Conservation (phyloP, 495 filamentous ascomycete genomes). For the Aspergillus nanangensis region DNA sequence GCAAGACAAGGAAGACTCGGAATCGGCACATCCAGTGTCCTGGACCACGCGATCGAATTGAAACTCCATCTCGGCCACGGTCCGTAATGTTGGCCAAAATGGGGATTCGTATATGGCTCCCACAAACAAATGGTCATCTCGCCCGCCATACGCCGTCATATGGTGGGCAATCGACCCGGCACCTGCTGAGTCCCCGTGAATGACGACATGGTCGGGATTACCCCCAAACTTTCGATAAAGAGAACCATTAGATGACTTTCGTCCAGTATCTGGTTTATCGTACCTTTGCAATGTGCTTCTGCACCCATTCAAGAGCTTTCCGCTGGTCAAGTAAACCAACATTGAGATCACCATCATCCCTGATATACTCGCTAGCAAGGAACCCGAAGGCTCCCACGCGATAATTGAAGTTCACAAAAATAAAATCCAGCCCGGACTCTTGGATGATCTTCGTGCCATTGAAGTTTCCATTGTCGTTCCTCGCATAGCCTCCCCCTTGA, state of each 20-base stretch:
- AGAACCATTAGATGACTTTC: not conserved
- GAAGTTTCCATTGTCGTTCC: constrained; percentile 55
- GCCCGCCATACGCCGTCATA: constrained; percentile 53
- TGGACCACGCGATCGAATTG: constrained; percentile 54
- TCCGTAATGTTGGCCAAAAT: constrained; percentile 57
- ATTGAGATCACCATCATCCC: constrained; percentile 46
- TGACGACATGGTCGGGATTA: constrained; percentile 61
- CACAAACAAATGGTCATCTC: constrained; percentile 51
- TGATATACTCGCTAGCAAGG: constrained; percentile 54
- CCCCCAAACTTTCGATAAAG: constrained; percentile 57
- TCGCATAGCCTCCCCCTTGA: constrained; percentile 62
- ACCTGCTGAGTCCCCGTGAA: constrained; percentile 65
- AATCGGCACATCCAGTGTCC: constrained; percentile 41
- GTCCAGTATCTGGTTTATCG: not conserved
- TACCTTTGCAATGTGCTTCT: constrained; percentile 40
- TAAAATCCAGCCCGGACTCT: constrained; percentile 40
- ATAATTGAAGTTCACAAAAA: constrained; percentile 69
- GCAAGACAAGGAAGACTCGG: constrained; percentile 45
- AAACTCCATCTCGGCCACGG: constrained; percentile 54
- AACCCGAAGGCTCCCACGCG: constrained; percentile 66
- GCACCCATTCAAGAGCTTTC: constrained; percentile 57
- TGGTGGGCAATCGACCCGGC: constrained; percentile 62
- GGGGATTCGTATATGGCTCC: constrained; percentile 57
- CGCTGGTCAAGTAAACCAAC: constrained; percentile 61
- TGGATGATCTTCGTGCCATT: constrained; percentile 52